Evolutionary conservation across 768 basidiomycete genomes (phyloP), one percentile per base, ranked within the genome.

Genomic region (Boletus reticulatus): DNA sequence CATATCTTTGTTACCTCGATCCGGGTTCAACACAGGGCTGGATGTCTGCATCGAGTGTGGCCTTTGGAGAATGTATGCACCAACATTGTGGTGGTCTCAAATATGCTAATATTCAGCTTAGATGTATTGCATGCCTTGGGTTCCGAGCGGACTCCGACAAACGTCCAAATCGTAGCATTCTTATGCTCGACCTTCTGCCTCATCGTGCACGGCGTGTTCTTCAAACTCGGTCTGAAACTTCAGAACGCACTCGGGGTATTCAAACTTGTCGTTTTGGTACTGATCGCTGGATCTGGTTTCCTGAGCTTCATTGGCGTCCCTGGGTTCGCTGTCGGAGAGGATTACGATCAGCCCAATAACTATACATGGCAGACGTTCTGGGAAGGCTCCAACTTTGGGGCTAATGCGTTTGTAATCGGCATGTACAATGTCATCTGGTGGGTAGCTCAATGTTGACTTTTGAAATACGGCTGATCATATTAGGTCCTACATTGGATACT

Each of bases 351-450:
- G 14, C 82, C 87, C 0, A 67, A 76, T 22, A 89, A 88, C 62
- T 82, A 83, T 44, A 73, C 73, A 1, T 86, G 85, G 85, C 58
- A 70, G 14, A 76, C 75, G 1, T 72, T 89, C 50, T 89, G 88
- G 87, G 79, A 83, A 55, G 87, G 85, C 1, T 80, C 79, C 39
- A 75, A 73, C 16, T 77, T 72, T 10, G 83, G 77, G 0, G 73
- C 73, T 6, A 89, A 87, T 61, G 81, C 84, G 1, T 82, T 88
- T 62, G 80, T 83, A 0, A 80, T 73, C 11, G 87, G 84, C 4
- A 71, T 90, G 31, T 88, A 87, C 64, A 85, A 78, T 58, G 84
- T 89, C 42, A 84, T 87, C 22, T 90, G 88, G 88, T 87, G 52
- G 10, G 73, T 52, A 22, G 2, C 10, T 27, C 14, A 7, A 1